Percentiles rank a stretch among this genome's conserved stretches.
Conservation (phyloP, 2,329 filamentous ascomycete species). For the Sclerotinia glacialis region DNA sequence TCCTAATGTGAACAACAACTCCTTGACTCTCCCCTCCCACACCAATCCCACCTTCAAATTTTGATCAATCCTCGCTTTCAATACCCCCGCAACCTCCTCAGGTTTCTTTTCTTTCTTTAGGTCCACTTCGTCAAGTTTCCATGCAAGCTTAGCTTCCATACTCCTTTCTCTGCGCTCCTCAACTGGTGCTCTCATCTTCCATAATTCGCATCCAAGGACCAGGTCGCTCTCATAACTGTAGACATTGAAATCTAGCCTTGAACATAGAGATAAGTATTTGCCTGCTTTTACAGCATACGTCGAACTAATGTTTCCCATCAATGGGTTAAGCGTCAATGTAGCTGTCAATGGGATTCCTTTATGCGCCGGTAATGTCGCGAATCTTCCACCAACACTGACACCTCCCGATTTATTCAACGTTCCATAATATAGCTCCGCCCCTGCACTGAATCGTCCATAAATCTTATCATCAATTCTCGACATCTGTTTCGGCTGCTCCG, state of each 20-base stretch:
- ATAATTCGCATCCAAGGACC: conserved; percentile 87
- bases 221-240: conserved; percentile 97
- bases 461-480: conserved; percentile 53
- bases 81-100: conserved; percentile 74
- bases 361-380: conserved; percentile 78
- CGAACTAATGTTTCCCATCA: conserved; percentile 90
- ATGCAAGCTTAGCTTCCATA: conserved; percentile 54
- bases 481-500: conserved; percentile 24
- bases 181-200: conserved; percentile 57
- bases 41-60: conserved; percentile 79
- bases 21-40: conserved; percentile 92
- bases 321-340: conserved; percentile 85
- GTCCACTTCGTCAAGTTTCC: conserved; percentile 45
- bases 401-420: conserved; percentile 91
- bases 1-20: conserved; percentile 86
- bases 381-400: conserved; percentile 82
- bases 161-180: conserved; percentile 44
- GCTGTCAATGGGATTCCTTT: conserved; percentile 89
- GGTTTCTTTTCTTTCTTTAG: conserved; percentile 42
- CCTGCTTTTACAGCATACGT: conserved; percentile 91
- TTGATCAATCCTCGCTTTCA: conserved; percentile 89
- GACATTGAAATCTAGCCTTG: conserved; percentile 93
- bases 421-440: conserved; percentile 93
- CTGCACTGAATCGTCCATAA: conserved; percentile 82
- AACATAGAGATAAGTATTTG: conserved; percentile 77